A percentile compares a stretch with the other conserved stretches of the same genome.
These are phyloP conservation scores for Ogataea hybrid DNA, from an alignment of 1,139 yeast genomes.

Conservation along the genomic window DNA sequence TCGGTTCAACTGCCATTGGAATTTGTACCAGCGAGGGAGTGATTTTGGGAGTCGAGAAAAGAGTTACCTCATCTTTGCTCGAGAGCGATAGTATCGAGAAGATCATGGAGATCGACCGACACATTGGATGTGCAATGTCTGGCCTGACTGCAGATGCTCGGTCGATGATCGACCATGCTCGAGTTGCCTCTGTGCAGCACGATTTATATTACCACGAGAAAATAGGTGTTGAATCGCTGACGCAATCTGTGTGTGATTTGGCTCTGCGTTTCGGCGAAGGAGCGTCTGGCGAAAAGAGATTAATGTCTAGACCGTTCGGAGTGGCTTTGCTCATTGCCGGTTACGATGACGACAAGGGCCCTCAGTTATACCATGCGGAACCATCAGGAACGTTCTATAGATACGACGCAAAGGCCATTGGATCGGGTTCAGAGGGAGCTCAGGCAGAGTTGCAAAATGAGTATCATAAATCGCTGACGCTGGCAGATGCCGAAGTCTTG, in stretches of 20 bases:
- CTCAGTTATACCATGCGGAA: conserved; percentile 97
- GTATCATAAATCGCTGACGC: conserved; percentile 91
- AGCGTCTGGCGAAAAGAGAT: conserved; percentile 93
- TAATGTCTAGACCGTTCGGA: conserved; percentile 99
- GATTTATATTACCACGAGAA: conserved; percentile 88
- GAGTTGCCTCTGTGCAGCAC: conserved; percentile 89
- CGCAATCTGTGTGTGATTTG: conserved; percentile 95
- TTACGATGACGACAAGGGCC: conserved; percentile 86
- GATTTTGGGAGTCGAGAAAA: conserved; percentile 92
- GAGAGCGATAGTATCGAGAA: conserved; percentile 95
- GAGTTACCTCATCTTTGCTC: conserved; percentile 89
- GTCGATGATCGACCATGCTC: conserved; percentile 97
- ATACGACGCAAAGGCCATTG: conserved; percentile 98
- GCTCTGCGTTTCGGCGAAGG: conserved; percentile 98
- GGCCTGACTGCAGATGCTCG: conserved; percentile 99
- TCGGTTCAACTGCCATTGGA: conserved; percentile 97
- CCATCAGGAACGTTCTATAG: conserved; percentile 98
- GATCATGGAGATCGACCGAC: conserved; percentile 90
- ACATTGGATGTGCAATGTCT: conserved; percentile 98
- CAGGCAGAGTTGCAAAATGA: conserved; percentile 97
- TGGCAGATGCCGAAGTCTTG: conserved; percentile 89
- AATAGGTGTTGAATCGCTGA: conserved; percentile 87
- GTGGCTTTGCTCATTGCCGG: conserved; percentile 97
- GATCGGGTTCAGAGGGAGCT: conserved; percentile 98
- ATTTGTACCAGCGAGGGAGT: conserved; percentile 97